Conservation (phyloP, 2,329 filamentous ascomycete species). For the Diaporthe caulivora region DNA sequence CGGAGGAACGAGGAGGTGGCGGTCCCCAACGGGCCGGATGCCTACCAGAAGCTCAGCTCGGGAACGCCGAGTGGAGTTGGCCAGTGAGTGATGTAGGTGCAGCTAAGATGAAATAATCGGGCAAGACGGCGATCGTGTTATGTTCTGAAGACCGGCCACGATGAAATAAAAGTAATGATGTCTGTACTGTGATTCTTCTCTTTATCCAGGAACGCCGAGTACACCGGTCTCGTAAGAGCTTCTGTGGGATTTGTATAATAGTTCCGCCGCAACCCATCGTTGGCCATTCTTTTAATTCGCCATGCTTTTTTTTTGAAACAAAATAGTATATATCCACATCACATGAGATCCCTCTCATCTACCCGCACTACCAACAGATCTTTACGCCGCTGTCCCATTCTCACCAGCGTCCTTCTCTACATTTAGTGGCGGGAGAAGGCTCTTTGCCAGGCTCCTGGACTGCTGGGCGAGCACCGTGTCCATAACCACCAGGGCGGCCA, state of each 20-base stretch:
- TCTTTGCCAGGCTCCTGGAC: constrained; percentile 63
- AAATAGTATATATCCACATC: not conserved
- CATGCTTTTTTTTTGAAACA: not conserved
- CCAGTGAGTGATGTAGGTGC: not conserved
- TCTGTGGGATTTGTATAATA: not conserved
- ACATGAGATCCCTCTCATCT: not conserved
- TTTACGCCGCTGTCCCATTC: constrained; percentile 34
- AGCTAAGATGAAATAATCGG: not conserved
- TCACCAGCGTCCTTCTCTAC: constrained; percentile 47
- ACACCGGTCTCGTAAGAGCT: not conserved
- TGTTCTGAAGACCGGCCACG: not conserved
- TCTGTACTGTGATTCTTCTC: not conserved
- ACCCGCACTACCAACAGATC: not conserved
- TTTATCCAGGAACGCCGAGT: not conserved
- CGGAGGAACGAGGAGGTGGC: not conserved
- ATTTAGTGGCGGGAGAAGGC: constrained; percentile 56
- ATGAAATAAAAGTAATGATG: not conserved
- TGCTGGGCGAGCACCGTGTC: constrained; percentile 90
- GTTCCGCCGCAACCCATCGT: not conserved
- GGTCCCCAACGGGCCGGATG: not conserved
- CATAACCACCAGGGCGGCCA: constrained; percentile 89
- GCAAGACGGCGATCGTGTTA: no score
- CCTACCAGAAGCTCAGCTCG: constrained; percentile 16
- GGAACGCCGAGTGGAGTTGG: constrained; percentile 26
- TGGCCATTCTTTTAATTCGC: not conserved